Evolutionary conservation across 2,329 filamentous ascomycete genomes (phyloP), one percentile per base, ranked within the genome.

Genomic region (Claviceps paspali): DNA sequence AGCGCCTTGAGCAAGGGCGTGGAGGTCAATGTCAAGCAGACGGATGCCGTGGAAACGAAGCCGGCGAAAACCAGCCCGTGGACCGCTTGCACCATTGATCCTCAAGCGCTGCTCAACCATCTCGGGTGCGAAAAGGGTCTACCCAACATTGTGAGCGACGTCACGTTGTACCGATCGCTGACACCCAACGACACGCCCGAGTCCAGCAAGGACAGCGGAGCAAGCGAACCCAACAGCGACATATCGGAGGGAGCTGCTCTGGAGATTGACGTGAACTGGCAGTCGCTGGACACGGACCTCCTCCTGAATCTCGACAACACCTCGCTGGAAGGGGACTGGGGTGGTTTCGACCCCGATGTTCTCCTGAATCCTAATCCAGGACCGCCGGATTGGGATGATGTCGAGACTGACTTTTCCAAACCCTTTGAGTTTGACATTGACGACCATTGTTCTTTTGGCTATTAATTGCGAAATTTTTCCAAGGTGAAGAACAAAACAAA

Each of bases 171-270:
- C 47, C 65, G 67, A 15, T 64, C 68, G 1, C 56, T 69, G 39
- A 73, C 73, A 18, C 73, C 73, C 1, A 73, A 76, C 41, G 72
- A 78, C 48, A 79, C 75, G 6, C 75, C 74, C 0, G 74, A 77
- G 45, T 78, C 73, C 2, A 71, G 63, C 52, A 75, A 76, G 51
- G 73, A 78, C 39, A 68, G 66, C 45, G 66, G 68, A 4, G 53
- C 60, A 7, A 76, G 73, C 29, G 73, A 78, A 47, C 69, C 71
- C 8, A 76, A 68, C 42, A 77, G 72, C 48, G 74, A 79, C 45
- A 68, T 77, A 14, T 66, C 70, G 3, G 74, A 78, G 39, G 62
- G 61, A 5, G 61, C 65, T 3, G 52, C 57, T 12, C 57, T 75
- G 11, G 72, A 76, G 30, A 65, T 76, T 35, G 67, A 65, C 23